Evolutionary conservation across 1,284 basidiomycete species (phyloP), one percentile per base, ranked within the genome.

Genomic region (Veloboletus limbatus): DNA sequence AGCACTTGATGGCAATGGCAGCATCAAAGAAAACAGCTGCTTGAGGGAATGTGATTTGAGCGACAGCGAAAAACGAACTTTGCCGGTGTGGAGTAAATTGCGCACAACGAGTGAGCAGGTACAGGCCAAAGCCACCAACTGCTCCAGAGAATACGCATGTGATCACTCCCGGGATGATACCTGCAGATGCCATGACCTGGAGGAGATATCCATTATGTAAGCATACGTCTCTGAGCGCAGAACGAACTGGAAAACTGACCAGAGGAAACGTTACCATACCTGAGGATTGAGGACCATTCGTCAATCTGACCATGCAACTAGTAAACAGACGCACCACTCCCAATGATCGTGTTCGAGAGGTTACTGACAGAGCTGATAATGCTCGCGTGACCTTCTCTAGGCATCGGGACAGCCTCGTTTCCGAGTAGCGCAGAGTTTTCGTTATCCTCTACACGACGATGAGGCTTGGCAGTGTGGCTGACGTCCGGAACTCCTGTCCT

Each of bases 1-100:
- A 96, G 67, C 93, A 97, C 66, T 97, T 97, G 66, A 89, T 86
- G 3, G 94, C 95, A 58, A 99, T 97, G 7, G 96, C 95, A 3
- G 85, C 79, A 68, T 99, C 92, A 58, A 96, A 93, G 65, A 91
- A 88, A 44, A 91, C 74, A 0, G 88, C 87, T 0, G 87, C 88
- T 28, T 74, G 77, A 16, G 92, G 92, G 60, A 92, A 96, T 0
- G 94, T 94, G 52, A 97, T 71, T 56, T 87, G 76, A 1, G 92
- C 80, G 16, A 97, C 76, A 27, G 89, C 84, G 56, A 93, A 94
- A 70, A 97, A 97, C 21, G 91, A 94, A 9, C 93, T 77, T 28
- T 79, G 82, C 34, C 89, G 73, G 52, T 89, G 85, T 10, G 78
- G 76, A 1, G 92, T 79, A 49, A 83, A 76, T n/a, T 81, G 79